These are phyloP conservation scores for Apiotrichum montevideense DNA, from an alignment of 1,284 basidiomycete species.

Conservation along the genomic window DNA sequence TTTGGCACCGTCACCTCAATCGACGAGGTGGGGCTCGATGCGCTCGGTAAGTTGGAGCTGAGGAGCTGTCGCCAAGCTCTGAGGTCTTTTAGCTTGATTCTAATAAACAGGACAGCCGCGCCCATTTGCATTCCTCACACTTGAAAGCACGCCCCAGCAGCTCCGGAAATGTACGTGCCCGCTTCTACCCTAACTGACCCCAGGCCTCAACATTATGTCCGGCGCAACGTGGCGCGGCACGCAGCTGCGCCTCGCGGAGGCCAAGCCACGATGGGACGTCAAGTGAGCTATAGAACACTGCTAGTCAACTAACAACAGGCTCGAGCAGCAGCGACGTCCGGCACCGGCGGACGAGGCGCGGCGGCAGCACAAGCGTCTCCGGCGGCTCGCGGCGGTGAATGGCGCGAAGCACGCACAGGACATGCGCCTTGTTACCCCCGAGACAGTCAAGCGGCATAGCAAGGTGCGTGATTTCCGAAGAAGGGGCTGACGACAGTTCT, in stretches of 20 bases:
- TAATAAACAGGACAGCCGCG: slow-evolving; percentile 32
- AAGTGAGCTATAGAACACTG: slow-evolving; percentile 13
- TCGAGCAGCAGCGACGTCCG: slow-evolving; percentile 21
- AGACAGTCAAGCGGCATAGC: slow-evolving; percentile 4
- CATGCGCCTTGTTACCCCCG: slow-evolving; percentile 29
- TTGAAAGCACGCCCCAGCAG: slow-evolving; percentile 38
- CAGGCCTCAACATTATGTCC: slow-evolving; percentile 45
- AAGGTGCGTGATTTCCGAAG: background rate
- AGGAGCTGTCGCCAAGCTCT: background rate
- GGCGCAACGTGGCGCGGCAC: slow-evolving; percentile 45
- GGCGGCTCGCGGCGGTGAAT: slow-evolving; percentile 7
- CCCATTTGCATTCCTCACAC: slow-evolving; percentile 41
- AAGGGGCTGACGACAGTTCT: slow-evolving; percentile 24
- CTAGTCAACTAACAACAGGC: slow-evolving; percentile 3
- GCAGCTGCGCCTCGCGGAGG: slow-evolving; percentile 40
- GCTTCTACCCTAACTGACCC: background rate
- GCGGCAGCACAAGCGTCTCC: slow-evolving; percentile 6
- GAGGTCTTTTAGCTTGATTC: background rate
- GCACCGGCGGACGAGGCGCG: slow-evolving; percentile 10
- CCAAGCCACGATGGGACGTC: slow-evolving; percentile 31
- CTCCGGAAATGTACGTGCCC: slow-evolving; percentile 37
- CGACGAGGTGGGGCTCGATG: slow-evolving; percentile 37
- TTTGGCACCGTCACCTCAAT: slow-evolving; percentile 39
- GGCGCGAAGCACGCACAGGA: slow-evolving; percentile 42
- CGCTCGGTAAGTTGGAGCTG: slow-evolving; percentile 29